Percentiles rank a stretch among this genome's conserved stretches.
Evolutionary conservation across 1,139 yeast genomes (phyloP).

Genomic region (Hansenula sp.): DNA sequence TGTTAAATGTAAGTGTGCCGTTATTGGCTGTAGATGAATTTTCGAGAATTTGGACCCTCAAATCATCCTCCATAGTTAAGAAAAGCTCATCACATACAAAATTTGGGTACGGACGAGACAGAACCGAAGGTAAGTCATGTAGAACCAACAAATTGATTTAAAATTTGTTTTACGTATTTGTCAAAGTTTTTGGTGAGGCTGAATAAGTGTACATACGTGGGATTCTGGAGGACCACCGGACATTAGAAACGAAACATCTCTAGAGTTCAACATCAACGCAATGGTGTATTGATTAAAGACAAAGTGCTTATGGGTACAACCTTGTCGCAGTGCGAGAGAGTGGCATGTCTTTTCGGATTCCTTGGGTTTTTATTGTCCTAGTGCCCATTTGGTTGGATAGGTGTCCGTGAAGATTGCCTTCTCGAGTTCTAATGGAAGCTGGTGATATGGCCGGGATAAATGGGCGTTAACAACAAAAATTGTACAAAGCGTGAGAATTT

Average conservation of each 20-base stretch:
- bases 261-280: not conserved
- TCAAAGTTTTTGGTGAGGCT: not conserved
- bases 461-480: not conserved
- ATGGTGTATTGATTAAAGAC: not conserved
- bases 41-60: too few relatives aligned
- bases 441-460: not conserved
- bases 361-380: not conserved
- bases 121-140: too few relatives aligned
- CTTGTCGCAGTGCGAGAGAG: too few relatives aligned
- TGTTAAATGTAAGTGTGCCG: too few relatives aligned
- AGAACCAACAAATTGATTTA: too few relatives aligned
- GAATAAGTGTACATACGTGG: not conserved
- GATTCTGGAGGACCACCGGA: not conserved
- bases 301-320: too few relatives aligned
- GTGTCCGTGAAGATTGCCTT: not conserved
- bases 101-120: not conserved
- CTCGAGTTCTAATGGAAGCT: not conserved
- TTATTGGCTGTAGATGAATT: too few relatives aligned
- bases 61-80: not conserved
- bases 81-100: too few relatives aligned
- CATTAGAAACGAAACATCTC: not conserved
- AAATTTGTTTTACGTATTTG: too few relatives aligned
- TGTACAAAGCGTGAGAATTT: not conserved
- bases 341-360: too few relatives aligned
- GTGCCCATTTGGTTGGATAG: not conserved